Percentiles rank a stretch among this genome's conserved stretches.
Conservation (phyloP, 371 early-diverging fungal species). For the Fennellomyces sp. region DNA sequence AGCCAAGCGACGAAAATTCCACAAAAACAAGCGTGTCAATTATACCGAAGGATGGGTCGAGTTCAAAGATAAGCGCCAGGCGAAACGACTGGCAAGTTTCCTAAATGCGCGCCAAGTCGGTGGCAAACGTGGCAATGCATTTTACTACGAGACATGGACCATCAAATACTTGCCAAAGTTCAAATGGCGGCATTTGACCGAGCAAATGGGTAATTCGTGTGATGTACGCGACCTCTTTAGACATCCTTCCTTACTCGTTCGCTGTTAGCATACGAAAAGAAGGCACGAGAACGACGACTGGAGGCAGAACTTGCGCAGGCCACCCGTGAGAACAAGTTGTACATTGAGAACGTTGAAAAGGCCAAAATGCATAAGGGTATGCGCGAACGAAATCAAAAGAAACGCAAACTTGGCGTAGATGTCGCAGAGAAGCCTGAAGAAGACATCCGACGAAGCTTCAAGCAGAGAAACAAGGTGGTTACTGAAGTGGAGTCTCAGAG, state of each 20-base stretch:
- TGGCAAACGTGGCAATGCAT: constrained; percentile 81
- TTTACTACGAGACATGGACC: constrained; percentile 95
- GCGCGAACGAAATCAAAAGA: constrained; percentile 64
- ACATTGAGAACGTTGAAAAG: constrained; percentile 82
- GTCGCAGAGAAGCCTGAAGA: constrained; percentile 6
- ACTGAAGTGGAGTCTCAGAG: constrained; percentile 33
- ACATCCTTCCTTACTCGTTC: neutral
- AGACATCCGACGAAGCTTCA: constrained; percentile 61
- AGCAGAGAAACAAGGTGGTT: constrained; percentile 56
- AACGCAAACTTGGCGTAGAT: constrained; percentile 25
- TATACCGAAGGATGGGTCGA: constrained; percentile 98
- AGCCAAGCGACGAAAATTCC: neutral
- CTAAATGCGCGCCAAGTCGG: constrained; percentile 85
- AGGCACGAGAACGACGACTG: constrained; percentile 83
- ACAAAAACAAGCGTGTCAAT: constrained; percentile 1
- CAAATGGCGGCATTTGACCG: constrained; percentile 95
- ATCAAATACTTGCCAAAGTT: constrained; percentile 95
- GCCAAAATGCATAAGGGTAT: constrained; percentile 85
- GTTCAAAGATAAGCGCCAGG: constrained; percentile 87
- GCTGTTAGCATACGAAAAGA: constrained; percentile 72
- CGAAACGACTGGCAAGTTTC: constrained; percentile 75
- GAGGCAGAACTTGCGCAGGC: constrained; percentile 87
- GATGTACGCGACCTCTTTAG: neutral
- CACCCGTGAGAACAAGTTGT: constrained; percentile 83
- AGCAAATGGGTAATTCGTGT: constrained; percentile 78